Conservation (phyloP, 1,284 basidiomycete genomes). For the Coniferiporia weirii region DNA sequence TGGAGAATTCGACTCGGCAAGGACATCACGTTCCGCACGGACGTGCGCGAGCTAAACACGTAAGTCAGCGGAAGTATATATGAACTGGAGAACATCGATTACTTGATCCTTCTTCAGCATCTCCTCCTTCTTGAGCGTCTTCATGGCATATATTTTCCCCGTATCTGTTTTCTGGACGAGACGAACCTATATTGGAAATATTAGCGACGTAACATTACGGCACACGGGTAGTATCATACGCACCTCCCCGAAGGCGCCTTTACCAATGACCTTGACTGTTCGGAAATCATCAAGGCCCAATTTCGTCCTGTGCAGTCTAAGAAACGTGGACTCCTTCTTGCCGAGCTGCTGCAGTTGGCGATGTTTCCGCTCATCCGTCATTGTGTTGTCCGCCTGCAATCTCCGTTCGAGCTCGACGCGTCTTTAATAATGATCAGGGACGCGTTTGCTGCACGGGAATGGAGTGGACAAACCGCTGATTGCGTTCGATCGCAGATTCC, state of each 20-base stretch:
- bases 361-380: conserved; percentile 80
- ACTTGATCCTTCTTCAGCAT: conserved; percentile 99
- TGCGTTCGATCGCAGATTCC: conserved; percentile 79
- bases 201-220: conserved; percentile 2
- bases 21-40: conserved; percentile 95
- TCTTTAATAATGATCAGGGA: conserved; percentile 36
- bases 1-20: conserved; percentile 95
- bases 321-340: conserved; percentile 86
- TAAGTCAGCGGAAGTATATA: neutral
- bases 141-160: conserved; percentile 99
- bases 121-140: conserved; percentile 95
- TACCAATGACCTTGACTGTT: conserved; percentile 98
- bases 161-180: conserved; percentile 97
- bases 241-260: conserved; percentile 97
- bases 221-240: conserved; percentile 17
- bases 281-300: conserved; percentile 92
- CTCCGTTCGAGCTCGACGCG: conserved; percentile 91
- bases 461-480: conserved; percentile 41
- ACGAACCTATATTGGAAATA: conserved; percentile 58
- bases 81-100: conserved; percentile 22
- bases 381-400: conserved; percentile 68
- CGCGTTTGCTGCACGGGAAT: conserved; percentile 14
- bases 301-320: conserved; percentile 87
- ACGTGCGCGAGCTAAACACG: conserved; percentile 84
- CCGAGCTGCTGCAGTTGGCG: conserved; percentile 89